Base-by-base conservation (phyloP, 2,329 filamentous ascomycete genomes). In the Aspergillus texensis region DNA sequence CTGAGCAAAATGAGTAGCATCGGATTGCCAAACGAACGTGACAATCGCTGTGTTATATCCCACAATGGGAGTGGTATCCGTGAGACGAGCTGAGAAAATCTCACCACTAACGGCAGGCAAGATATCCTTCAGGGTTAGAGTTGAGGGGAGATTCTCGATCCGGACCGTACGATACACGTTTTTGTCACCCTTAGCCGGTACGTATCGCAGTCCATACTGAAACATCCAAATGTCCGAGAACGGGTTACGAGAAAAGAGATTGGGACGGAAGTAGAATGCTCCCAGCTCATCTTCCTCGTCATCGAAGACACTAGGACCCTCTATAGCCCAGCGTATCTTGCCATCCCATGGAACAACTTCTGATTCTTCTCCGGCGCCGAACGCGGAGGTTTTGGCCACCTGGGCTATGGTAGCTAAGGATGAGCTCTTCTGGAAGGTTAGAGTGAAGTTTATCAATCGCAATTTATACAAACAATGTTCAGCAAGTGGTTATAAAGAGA, bases 151-250 rank as follows among this genome's bases (percentile, higher is more conserved):
- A 2, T 72, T 61, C 21, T 72, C 70, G 11, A 77, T 68, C 21
- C 65, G 69, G 34, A 77, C 67, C 2, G 75, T 75, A 26, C 75
- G 72, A 59, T 74, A 74, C 4, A 67, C 62, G 48, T 76, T 67
- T 5, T 54, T 57, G 21, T 75, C 71, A 3, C 39, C 21, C 43
- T 53, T 32, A 4, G 62, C 54, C 6, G 75, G 75, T 0, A 71
- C 64, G 53, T 74, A 77, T 45, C 75, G 69, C n/a, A 78, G 64
- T 1, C 73, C 74, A 24, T 75, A 74, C 53, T 75, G 71, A 56
- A 74, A 75, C 12, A 75, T 50, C 63, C 66, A 69, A 26, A 66
- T 67, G 12, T 70, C 63, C 12, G 70, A 60, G 21, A 63, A 48
- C 24, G 48, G 48, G 11, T 58, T 48, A 10, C 63, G 41, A 10